Evolutionary conservation across 257 asterid species (phyloP).

Genomic region (Solanum commersonii): DNA sequence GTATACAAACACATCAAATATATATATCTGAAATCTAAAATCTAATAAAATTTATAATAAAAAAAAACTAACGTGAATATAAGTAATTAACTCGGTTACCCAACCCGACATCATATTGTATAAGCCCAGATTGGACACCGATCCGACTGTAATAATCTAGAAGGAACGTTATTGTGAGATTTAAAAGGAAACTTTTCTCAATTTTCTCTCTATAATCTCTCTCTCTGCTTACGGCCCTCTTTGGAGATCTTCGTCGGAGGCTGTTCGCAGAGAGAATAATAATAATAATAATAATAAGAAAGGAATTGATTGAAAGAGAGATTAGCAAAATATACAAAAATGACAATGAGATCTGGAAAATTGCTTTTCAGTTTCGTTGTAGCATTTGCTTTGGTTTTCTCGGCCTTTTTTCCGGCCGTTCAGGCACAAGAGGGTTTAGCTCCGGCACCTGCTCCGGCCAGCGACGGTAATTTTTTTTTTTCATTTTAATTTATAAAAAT

Average conservation of each 20-base stretch:
- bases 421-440: slow-evolving; percentile 36
- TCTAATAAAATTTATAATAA: background rate
- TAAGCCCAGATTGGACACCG: background rate
- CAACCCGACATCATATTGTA: background rate
- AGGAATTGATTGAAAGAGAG: background rate
- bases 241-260: background rate
- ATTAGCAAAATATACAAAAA: background rate
- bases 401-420: slow-evolving; percentile 36
- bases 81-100: too few species aligned
- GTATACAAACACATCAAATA: too few species aligned
- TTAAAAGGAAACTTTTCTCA: background rate
- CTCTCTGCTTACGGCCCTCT: background rate
- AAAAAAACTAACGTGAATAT: too few species aligned
- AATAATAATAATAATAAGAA: background rate
- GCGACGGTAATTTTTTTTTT: slow-evolving; percentile 36
- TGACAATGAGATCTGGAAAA: slow-evolving; percentile 22
- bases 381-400: slow-evolving; percentile 25
- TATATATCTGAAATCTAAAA: too few species aligned
- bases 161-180: background rate
- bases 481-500: background rate
- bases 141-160: too few species aligned
- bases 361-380: slow-evolving; percentile 23
- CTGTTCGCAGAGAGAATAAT: slow-evolving; percentile 11
- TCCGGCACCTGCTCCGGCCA: slow-evolving; percentile 63
- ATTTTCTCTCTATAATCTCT: background rate